Conservation (phyloP, 192 early-diverging fungal genomes). For the Physocladia obscura region DNA sequence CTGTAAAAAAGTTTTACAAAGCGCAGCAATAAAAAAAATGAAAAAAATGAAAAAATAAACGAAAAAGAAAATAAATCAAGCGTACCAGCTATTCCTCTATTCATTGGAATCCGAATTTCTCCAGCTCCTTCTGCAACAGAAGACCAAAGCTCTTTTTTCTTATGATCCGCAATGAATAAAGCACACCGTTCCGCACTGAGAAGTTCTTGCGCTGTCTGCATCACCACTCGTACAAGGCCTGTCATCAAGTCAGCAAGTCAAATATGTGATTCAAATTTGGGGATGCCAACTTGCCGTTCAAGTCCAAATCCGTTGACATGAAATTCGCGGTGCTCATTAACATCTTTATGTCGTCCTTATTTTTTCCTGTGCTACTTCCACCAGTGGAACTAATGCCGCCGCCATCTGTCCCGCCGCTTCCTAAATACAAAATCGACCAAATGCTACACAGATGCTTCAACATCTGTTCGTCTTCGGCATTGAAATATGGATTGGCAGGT, state of each 20-base stretch:
- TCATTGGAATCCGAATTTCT: conserved; percentile 55
- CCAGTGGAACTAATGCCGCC: not conserved
- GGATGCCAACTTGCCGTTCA: conserved; percentile 41
- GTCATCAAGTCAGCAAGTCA: not conserved
- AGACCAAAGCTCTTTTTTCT: conserved; percentile 52
- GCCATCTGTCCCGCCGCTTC: not conserved
- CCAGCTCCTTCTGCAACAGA: conserved; percentile 50
- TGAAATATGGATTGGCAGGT: conserved; percentile 44
- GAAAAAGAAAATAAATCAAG: not conserved
- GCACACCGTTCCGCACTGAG: conserved; percentile 50
- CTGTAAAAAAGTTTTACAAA: conserved; percentile 5
- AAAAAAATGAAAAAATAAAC: not conserved
- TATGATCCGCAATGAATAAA: conserved; percentile 49
- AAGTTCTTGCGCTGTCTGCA: conserved; percentile 53
- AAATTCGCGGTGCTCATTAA: conserved; percentile 49
- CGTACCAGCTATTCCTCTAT: conserved; percentile 48
- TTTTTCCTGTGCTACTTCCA: not conserved
- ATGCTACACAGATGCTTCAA: conserved; percentile 38
- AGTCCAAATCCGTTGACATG: conserved; percentile 45
- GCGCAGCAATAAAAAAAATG: not conserved
- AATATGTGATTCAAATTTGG: not conserved
- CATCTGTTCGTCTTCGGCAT: conserved; percentile 53
- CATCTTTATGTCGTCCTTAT: conserved; percentile 49
- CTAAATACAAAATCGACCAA: conserved; percentile 35
- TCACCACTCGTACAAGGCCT: conserved; percentile 48